Base-by-base conservation (phyloP, 2,329 filamentous ascomycete species). In the Fusarium sp. region DNA sequence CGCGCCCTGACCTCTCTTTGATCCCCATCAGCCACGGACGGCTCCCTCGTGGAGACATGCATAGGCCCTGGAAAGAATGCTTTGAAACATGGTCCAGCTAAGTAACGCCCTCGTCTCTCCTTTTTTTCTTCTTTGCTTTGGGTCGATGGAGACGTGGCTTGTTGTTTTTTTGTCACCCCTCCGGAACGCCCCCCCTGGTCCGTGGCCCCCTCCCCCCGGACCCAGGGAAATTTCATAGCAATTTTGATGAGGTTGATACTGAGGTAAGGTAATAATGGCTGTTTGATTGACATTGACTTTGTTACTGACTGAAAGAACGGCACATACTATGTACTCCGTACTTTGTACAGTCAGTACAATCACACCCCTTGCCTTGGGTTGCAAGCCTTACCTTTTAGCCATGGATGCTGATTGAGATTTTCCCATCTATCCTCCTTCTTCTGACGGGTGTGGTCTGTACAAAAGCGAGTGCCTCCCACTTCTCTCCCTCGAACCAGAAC, bases 381-480 rank as follows among this genome's bases (percentile, higher is more conserved):
- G 53, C 53, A 60, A 60, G 49, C 45, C 62, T 44, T 48, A 43
- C 62, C 47, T 67, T 42, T 28, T 51, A 28, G 40, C 42, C 44
- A 48, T n/a, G n/a, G n/a, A n/a, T 56, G 36, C 42, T 24, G 44
- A 24, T 49, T 56, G 48, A 65, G 44, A 62, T 54, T 65, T 68
- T 60, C 53, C 51, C 40, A 53, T 55, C 45, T 62, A 58, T 60
- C 52, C 61, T 56, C 56, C 53, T 52, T 57, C 23, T 45, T 51
- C 42, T 42, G 53, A 67, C 23, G 32, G 39, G 34, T 39, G 60
- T 53, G 49, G 38, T 56, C 53, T 62, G 54, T 72, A 72, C 69
- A 72, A 72, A 72, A 72, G 67, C 65, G 62, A 65, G 65, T 46
- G 65, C 43, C 51, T 58, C 72, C 67, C 67, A 67, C 52, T 67